Conservation (phyloP, 495 filamentous ascomycete species). For the Daldinia childiae region DNA sequence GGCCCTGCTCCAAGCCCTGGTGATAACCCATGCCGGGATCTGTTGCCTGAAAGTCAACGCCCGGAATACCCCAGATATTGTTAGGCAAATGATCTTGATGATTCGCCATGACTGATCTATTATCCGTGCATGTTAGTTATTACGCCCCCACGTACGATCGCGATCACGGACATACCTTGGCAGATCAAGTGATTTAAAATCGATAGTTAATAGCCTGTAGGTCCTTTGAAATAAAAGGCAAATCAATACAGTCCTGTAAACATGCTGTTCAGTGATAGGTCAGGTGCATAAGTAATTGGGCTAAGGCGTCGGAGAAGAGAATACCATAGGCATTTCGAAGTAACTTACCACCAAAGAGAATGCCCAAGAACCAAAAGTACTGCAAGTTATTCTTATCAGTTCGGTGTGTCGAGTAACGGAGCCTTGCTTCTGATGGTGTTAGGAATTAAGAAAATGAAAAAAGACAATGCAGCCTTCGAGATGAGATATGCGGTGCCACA, state of each 20-base stretch:
- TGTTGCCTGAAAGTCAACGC: not conserved
- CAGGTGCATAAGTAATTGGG: not conserved
- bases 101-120: not conserved
- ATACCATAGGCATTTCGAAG: not conserved
- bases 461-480: not conserved
- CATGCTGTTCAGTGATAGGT: not conserved
- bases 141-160: not conserved
- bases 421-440: not conserved
- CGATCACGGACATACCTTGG: not conserved
- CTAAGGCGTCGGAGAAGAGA: not conserved
- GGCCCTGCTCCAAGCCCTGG: not conserved
- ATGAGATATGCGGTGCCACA: not conserved
- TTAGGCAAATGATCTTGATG: not conserved
- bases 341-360: not conserved
- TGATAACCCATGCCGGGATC: not conserved
- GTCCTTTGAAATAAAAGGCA: not conserved
- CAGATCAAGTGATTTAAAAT: not conserved
- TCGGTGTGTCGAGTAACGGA: not conserved
- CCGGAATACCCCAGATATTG: not conserved
- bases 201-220: not conserved
- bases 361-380: not conserved
- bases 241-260: not conserved
- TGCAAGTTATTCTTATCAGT: not conserved
- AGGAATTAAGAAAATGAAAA: not conserved
- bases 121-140: not conserved